These are phyloP conservation scores for Afroboletus lepidellus DNA, from an alignment of 1,284 basidiomycete species.

Conservation along the genomic window DNA sequence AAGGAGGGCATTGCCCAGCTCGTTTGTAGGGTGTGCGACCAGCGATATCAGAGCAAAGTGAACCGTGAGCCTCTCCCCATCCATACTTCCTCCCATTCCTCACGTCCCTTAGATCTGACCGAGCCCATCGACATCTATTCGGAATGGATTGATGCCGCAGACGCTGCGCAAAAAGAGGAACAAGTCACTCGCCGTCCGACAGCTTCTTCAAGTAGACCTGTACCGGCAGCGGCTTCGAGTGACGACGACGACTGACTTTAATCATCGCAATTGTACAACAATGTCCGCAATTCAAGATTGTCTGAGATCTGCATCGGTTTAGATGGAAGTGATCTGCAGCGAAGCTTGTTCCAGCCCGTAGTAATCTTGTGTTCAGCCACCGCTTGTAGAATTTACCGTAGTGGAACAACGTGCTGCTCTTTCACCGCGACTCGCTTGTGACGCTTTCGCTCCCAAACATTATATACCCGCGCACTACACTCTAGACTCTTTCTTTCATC, in stretches of 20 bases:
- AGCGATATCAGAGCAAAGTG: slow-evolving; percentile 79
- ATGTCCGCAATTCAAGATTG: slow-evolving; percentile 9
- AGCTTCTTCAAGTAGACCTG: slow-evolving; percentile 58
- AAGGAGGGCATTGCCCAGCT: slow-evolving; percentile 80
- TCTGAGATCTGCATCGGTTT: slow-evolving; percentile 2
- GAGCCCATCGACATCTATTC: slow-evolving; percentile 90
- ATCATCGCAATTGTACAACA: slow-evolving; percentile 27
- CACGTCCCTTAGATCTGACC: slow-evolving; percentile 58
- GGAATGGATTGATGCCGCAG: slow-evolving; percentile 90
- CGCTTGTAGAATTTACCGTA: slow-evolving; percentile 20
- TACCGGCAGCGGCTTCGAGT: slow-evolving; percentile 38
- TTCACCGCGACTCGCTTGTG: slow-evolving; percentile 22
- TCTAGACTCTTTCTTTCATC: slow-evolving; percentile 15
- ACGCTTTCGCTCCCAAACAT: slow-evolving; percentile 6
- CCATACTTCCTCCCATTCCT: slow-evolving; percentile 14
- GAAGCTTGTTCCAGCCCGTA: neutral
- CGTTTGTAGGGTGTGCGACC: slow-evolving; percentile 77
- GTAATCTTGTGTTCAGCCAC: slow-evolving; percentile 31
- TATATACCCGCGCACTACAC: slow-evolving; percentile 21
- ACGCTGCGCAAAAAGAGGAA: slow-evolving; percentile 72
- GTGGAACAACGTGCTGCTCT: slow-evolving; percentile 21
- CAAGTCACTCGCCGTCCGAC: slow-evolving; percentile 48
- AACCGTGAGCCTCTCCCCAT: slow-evolving; percentile 59
- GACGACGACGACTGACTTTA: slow-evolving; percentile 42
- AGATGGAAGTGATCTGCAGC: slow-evolving; percentile 8